These are phyloP conservation scores for Coemansia sp. DNA, from an alignment of 192 early-diverging fungal species.

Conservation along the genomic window DNA sequence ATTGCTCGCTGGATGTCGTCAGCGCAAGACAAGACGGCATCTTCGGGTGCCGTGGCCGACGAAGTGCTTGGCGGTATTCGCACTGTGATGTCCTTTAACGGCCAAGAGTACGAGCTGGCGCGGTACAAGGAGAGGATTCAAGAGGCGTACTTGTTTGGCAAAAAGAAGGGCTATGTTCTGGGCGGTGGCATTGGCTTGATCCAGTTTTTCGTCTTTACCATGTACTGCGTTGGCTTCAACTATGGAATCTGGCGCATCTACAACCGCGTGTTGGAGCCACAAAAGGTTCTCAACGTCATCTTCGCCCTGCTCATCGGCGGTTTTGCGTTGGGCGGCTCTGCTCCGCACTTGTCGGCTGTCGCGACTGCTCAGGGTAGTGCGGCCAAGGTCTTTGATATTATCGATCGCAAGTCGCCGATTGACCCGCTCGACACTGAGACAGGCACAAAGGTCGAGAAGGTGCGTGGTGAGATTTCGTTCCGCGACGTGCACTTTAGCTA, in stretches of 20 bases:
- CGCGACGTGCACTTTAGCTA: slow-evolving; percentile 82
- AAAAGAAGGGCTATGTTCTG: no score
- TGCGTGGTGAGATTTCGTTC: slow-evolving; percentile 74
- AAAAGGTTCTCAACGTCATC: slow-evolving; percentile 76
- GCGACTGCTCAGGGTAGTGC: slow-evolving; percentile 78
- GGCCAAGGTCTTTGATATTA: slow-evolving; percentile 73
- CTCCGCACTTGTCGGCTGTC: slow-evolving; percentile 72
- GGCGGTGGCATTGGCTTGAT: no score
- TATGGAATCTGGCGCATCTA: no score
- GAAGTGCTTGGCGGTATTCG: slow-evolving; percentile 81
- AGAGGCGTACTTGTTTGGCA: slow-evolving; percentile 63
- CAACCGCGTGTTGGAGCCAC: slow-evolving; percentile 3
- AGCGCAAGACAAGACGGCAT: slow-evolving; percentile 72
- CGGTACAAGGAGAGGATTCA: slow-evolving; percentile 69
- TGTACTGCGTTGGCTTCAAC: slow-evolving; percentile 77
- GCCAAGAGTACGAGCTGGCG: slow-evolving; percentile 69
- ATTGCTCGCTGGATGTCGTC: slow-evolving; percentile 44
- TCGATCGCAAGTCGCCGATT: slow-evolving; percentile 81
- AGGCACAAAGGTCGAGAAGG: slow-evolving; percentile 40
- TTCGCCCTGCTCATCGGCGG: slow-evolving; percentile 85
- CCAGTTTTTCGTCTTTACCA: no score
- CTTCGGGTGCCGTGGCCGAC: slow-evolving; percentile 82
- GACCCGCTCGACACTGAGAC: slow-evolving; percentile 56
- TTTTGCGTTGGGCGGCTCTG: slow-evolving; percentile 65
- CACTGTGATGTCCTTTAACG: slow-evolving; percentile 83